These are phyloP conservation scores for Fusarium globosum DNA, from an alignment of 2,329 filamentous ascomycete genomes.

Conservation along the genomic window DNA sequence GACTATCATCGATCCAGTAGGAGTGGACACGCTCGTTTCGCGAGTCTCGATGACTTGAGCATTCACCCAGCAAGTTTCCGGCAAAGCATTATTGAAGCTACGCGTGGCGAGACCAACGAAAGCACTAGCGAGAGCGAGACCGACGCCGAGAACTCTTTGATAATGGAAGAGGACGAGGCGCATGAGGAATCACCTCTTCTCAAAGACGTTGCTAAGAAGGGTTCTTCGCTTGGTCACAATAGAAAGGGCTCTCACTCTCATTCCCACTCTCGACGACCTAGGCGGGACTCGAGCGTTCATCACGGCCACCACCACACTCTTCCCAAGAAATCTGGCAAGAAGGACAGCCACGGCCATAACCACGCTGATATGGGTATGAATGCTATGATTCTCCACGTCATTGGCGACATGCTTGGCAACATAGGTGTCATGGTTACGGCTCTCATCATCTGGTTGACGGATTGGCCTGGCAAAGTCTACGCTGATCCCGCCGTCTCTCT, in stretches of 20 bases:
- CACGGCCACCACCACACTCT: slow-evolving; percentile 83
- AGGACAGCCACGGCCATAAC: slow-evolving; percentile 78
- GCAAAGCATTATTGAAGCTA: slow-evolving; percentile 91
- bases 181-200: slow-evolving; percentile 62
- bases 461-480: slow-evolving; percentile 84
- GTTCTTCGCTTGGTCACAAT: slow-evolving; percentile 43
- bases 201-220: slow-evolving; percentile 50
- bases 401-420: slow-evolving; percentile 88
- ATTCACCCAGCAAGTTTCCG: slow-evolving; percentile 92
- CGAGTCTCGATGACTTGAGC: slow-evolving; percentile 78
- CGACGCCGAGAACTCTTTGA: slow-evolving; percentile 59
- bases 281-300: slow-evolving; percentile 68
- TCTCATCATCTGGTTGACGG: slow-evolving; percentile 90
- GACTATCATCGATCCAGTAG: slow-evolving; percentile 59
- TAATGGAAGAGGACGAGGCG: slow-evolving; percentile 55
- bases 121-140: slow-evolving; percentile 64
- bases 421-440: slow-evolving; percentile 86
- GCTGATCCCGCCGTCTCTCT: slow-evolving; percentile 93
- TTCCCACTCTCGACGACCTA: slow-evolving; percentile 44
- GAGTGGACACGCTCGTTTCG: slow-evolving; percentile 68
- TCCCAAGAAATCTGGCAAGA: slow-evolving; percentile 69
- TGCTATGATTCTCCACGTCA: slow-evolving; percentile 78
- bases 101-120: slow-evolving; percentile 64
- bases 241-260: slow-evolving; percentile 30
- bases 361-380: slow-evolving; percentile 97